Evolutionary conservation across 495 filamentous ascomycete genomes (phyloP), one percentile per base, ranked within the genome.

Genomic region (Neurospora sp.): DNA sequence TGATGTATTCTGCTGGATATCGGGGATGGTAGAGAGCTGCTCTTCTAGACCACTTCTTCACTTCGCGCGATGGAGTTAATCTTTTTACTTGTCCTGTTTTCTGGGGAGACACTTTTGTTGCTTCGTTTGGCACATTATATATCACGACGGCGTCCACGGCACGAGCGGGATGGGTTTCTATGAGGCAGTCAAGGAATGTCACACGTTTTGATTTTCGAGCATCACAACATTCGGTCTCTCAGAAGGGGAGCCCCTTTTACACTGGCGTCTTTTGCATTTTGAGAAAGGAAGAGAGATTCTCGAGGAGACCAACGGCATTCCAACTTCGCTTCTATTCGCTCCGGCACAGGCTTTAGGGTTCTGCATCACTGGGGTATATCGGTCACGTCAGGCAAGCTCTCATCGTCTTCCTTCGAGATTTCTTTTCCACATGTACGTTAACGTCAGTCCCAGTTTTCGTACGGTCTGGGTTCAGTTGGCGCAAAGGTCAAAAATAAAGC

Each of bases 1-100:
- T 94, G 90, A 92, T 94, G 88, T 97, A 97, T 82, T 93, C 92
- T 81, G 86, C 88, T 80, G 89, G 89, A 73, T 90, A 92, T 79
- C 86, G 86, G 81, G 86, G 90, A 77, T 93, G 92, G 91, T 94
- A 90, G 91, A 74, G 72, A 40, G 37, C 62, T 71, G 54, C 37
- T 42, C 34, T 37, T 59, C 62, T n/a, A 45, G 15, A 59, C 36
- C 54, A 40, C 31, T 45, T 72, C 54, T 40, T 70, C 39, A 37
- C 62, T 78, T 43, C 54, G 66, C 54, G 15, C 54, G 54, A 66
- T 66, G 54, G 54, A 66, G 15, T 66, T 66, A 34, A 66, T 69
- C 39, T 75, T 74, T 75, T 59, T 78, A 73, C 76, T 76, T 71
- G 73, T 42, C 21, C 69, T 15, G 31, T 74, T 45, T 38, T 48